Conservation (phyloP, 495 filamentous ascomycete genomes). For the Sabuloglossum arenarium region DNA sequence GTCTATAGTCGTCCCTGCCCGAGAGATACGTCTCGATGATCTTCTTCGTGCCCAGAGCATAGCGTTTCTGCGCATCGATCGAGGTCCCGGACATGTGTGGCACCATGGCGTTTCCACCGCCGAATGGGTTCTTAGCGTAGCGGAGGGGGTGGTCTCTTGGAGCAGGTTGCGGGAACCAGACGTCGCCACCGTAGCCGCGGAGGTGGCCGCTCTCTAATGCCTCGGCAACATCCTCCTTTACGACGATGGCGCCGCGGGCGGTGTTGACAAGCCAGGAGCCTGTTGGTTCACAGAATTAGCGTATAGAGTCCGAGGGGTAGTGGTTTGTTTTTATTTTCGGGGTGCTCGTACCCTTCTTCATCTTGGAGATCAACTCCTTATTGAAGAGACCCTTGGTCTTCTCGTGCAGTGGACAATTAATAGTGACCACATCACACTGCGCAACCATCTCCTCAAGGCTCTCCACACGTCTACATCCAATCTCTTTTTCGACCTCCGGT, state of each 20-base stretch:
- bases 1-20: conserved; percentile 68
- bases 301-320: not conserved
- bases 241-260: conserved; percentile 93
- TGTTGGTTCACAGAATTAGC: conserved; percentile 9
- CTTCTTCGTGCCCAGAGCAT: conserved; percentile 70
- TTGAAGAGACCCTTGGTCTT: conserved; percentile 93
- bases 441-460: conserved; percentile 81
- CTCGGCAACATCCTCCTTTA: conserved; percentile 96
- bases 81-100: conserved; percentile 97
- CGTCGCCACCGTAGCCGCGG: conserved; percentile 90
- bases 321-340: not conserved
- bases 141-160: conserved; percentile 88
- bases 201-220: conserved; percentile 87
- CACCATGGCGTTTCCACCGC: conserved; percentile 94
- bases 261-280: conserved; percentile 96
- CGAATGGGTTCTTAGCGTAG: conserved; percentile 82
- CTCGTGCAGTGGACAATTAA: conserved; percentile 98
- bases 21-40: conserved; percentile 84
- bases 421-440: conserved; percentile 96
- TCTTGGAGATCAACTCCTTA: conserved; percentile 98
- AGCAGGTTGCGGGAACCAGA: conserved; percentile 86
- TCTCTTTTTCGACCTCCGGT: conserved; percentile 81
- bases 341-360: conserved; percentile 62
- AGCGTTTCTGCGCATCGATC: conserved; percentile 90
- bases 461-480: conserved; percentile 78